Percentiles rank a stretch among this genome's conserved stretches.
These are phyloP conservation scores for Pseudonitzschia pungens DNA, from an alignment of 108 stramenopile genomes.

Conservation along the genomic window DNA sequence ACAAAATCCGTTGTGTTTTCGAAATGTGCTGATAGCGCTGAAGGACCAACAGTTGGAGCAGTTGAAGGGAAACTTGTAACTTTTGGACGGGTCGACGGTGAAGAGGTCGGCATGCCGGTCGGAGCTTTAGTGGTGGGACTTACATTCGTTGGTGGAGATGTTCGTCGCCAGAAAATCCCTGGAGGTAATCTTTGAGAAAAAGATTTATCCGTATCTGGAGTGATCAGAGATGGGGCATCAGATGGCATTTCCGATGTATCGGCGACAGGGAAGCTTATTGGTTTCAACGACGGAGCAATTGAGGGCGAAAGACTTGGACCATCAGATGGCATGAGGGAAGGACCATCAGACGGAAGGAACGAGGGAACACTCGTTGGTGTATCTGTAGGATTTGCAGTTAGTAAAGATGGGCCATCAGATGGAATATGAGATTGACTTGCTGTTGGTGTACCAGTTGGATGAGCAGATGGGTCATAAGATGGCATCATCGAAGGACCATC, in stretches of 20 bases:
- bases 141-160: conserved; percentile 6
- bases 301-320: not conserved
- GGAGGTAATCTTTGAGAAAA: conserved; percentile 2
- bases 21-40: not conserved
- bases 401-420: not conserved
- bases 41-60: not conserved
- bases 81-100: not conserved
- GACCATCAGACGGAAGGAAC: not conserved
- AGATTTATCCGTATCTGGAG: not conserved
- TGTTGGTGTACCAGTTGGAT: not conserved
- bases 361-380: not conserved
- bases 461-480: not conserved
- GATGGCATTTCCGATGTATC: not conserved
- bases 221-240: not conserved
- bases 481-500: conserved; percentile 6
- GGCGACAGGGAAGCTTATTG: too few relatives aligned
- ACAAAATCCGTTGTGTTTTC: not conserved
- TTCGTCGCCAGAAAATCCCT: not conserved
- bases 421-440: not conserved
- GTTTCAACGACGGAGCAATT: too few relatives aligned
- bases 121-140: not conserved
- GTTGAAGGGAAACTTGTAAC: not conserved
- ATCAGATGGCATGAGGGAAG: not conserved
- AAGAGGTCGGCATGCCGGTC: not conserved
- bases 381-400: not conserved